phyloP scores from a whole-genome alignment of 2,329 filamentous ascomycete genomes.

The Trichoderma simmonsii region DNA sequence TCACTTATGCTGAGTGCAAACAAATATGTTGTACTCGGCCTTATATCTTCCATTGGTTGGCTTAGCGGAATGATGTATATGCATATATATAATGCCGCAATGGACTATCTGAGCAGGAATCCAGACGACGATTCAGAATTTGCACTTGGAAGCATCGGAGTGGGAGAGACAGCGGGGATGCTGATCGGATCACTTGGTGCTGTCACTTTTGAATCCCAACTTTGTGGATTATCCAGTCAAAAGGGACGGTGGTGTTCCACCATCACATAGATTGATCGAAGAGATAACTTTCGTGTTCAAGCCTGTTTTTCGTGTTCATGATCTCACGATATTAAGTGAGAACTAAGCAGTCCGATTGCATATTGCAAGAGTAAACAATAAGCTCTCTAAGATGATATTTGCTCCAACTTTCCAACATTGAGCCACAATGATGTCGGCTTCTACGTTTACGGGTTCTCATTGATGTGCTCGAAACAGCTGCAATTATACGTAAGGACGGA shows the following conservation, averaged over 20 bases:
- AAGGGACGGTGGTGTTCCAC: conserved; percentile 4
- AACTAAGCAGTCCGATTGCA: not conserved
- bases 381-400: not conserved
- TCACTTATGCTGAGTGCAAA: not conserved
- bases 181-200: not conserved
- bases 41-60: not conserved
- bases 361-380: not conserved
- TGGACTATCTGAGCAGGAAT: not conserved
- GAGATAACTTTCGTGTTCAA: not conserved
- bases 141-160: not conserved
- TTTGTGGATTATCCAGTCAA: not conserved
- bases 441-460: not conserved
- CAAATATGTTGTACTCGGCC: not conserved
- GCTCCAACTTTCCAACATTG: not conserved
- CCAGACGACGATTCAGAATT: not conserved
- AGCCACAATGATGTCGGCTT: not conserved
- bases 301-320: not conserved
- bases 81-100: not conserved
- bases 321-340: not conserved
- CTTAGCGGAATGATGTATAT: not conserved
- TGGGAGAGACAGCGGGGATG: not conserved
- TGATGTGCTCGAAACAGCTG: not conserved
- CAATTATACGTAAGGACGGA: not conserved
- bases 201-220: not conserved
- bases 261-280: not conserved